Evolutionary conservation across 129 eudicot species (phyloP).

Genomic region (Mikania micrantha): DNA sequence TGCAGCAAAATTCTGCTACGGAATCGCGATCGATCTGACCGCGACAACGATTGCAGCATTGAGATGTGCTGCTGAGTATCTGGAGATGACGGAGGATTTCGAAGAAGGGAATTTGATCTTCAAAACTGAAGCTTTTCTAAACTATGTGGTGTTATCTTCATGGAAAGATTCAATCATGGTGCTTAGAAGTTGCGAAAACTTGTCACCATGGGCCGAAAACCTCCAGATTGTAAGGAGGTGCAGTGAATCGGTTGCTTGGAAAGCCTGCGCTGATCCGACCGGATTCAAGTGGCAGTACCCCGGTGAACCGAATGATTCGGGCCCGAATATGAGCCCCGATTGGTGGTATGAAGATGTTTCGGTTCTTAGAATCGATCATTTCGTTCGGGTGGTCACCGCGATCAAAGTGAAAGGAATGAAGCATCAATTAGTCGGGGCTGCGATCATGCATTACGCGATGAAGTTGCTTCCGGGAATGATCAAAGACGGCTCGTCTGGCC

Average conservation of each 20-base stretch:
- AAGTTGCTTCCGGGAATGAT: slow-evolving; percentile 68
- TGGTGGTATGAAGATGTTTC: slow-evolving; percentile 97
- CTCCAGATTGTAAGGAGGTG: slow-evolving; percentile 88
- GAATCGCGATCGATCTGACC: slow-evolving; percentile 65
- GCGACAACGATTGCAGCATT: slow-evolving; percentile 69
- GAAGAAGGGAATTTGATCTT: slow-evolving; percentile 90
- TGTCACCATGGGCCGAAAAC: slow-evolving; percentile 93
- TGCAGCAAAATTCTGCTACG: slow-evolving; percentile 88
- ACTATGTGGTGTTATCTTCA: slow-evolving; percentile 73
- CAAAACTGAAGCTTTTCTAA: slow-evolving; percentile 88
- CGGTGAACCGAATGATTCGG: slow-evolving; percentile 44
- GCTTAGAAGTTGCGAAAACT: slow-evolving; percentile 63
- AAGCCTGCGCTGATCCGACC: slow-evolving; percentile 73
- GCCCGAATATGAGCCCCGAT: slow-evolving; percentile 52
- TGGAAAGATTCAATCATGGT: slow-evolving; percentile 88
- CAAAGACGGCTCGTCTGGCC: slow-evolving; percentile 42
- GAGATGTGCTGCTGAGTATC: slow-evolving; percentile 83
- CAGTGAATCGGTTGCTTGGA: slow-evolving; percentile 87
- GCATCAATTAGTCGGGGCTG: slow-evolving; percentile 58
- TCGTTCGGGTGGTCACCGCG: slow-evolving; percentile 81
- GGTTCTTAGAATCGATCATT: slow-evolving; percentile 71
- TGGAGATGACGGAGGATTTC: slow-evolving; percentile 92
- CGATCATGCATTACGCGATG: slow-evolving; percentile 59
- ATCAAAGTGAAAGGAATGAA: slow-evolving; percentile 89
- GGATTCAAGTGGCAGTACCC: slow-evolving; percentile 66